A percentile compares a stretch with the other conserved stretches of the same genome.
phyloP scores from a whole-genome alignment of 2,329 filamentous ascomycete genomes.

The Botrytis fragariae region DNA sequence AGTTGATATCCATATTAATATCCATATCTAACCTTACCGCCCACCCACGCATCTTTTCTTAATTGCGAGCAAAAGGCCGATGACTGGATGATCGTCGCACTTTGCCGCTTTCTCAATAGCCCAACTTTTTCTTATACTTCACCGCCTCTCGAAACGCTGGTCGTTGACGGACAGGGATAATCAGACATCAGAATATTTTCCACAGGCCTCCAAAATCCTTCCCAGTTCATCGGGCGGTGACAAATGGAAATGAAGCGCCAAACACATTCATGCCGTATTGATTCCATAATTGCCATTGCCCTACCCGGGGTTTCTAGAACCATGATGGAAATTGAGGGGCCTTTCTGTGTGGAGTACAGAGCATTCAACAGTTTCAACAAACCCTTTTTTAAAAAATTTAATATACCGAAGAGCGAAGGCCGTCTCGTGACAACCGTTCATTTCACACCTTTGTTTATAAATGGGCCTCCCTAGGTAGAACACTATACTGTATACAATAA shows the following conservation, averaged over 20 bases:
- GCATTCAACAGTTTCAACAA: not conserved
- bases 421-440: constrained; percentile 6
- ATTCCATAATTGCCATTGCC: constrained; percentile 6
- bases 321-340: constrained; percentile 17
- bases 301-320: constrained; percentile 26
- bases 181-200: constrained; percentile 19
- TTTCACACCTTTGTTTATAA: not conserved
- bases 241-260: constrained; percentile 15
- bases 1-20: not conserved
- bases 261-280: constrained; percentile 23
- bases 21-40: not conserved
- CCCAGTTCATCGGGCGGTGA: constrained; percentile 21
- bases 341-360: constrained; percentile 7
- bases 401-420: not conserved
- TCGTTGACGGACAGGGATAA: constrained; percentile 26
- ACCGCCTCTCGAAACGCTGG: constrained; percentile 25
- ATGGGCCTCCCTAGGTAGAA: not conserved
- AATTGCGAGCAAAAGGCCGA: not conserved
- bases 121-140: not conserved
- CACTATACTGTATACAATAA: not conserved
- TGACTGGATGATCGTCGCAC: not conserved
- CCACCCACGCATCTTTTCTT: not conserved
- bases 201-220: constrained; percentile 1
- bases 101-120: not conserved
- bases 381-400: not conserved